phyloP scores from a whole-genome alignment of 306 rosid genomes.

The Begonia masoniana region DNA sequence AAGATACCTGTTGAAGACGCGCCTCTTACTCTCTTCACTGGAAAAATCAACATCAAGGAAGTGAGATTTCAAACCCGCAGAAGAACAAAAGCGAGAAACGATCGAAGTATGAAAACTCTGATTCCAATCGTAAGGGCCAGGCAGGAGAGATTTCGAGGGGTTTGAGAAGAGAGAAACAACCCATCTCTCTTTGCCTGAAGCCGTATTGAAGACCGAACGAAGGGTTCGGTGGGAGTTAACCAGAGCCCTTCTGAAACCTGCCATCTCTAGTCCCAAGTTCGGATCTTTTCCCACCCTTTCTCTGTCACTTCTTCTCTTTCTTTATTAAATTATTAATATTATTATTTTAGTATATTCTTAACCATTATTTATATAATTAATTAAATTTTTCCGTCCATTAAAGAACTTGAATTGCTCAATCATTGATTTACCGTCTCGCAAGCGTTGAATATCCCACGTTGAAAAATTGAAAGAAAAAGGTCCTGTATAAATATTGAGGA shows the following conservation, averaged over 20 bases:
- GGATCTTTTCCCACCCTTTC: too few relatives aligned
- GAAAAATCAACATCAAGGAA: conserved; percentile 44
- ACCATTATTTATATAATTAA: too few relatives aligned
- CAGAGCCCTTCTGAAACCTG: not conserved
- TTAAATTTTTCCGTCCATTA: too few relatives aligned
- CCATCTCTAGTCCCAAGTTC: not conserved
- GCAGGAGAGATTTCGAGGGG: not conserved
- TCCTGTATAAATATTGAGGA: too few relatives aligned
- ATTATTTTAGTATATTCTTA: too few relatives aligned
- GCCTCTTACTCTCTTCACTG: conserved; percentile 57
- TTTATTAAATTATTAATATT: too few relatives aligned
- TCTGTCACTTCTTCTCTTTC: too few relatives aligned
- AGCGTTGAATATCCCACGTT: too few relatives aligned
- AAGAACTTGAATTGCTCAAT: too few relatives aligned
- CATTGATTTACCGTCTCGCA: too few relatives aligned
- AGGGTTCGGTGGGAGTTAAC: not conserved
- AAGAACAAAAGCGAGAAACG: conserved; percentile 18
- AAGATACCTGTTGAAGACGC: conserved; percentile 52
- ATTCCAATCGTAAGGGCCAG: not conserved
- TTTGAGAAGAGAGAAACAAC: not conserved
- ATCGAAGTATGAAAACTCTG: conserved; percentile 10
- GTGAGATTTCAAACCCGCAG: conserved; percentile 13
- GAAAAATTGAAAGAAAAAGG: too few relatives aligned
- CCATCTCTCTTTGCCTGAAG: not conserved
- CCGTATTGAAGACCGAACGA: not conserved